Conservation (phyloP, 2,329 filamentous ascomycete species). For the Fusarium secorum region DNA sequence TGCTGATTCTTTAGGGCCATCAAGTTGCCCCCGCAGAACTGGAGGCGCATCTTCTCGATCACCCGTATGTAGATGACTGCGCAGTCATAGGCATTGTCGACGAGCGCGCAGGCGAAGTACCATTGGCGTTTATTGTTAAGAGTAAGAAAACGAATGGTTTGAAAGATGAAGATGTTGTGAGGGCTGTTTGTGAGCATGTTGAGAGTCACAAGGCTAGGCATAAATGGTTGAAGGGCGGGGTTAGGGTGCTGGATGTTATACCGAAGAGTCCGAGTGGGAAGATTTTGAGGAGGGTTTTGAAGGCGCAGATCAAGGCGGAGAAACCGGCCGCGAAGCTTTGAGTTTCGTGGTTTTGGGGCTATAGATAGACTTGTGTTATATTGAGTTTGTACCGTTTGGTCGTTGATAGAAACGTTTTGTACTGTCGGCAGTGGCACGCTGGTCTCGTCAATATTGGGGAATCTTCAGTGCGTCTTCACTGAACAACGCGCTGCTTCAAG, state of each 20-base stretch:
- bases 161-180: constrained; percentile 57
- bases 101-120: constrained; percentile 66
- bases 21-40: constrained; percentile 84
- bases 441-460: accelerated
- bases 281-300: constrained; percentile 53
- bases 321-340: constrained; percentile 15
- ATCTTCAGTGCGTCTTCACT: background rate
- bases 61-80: constrained; percentile 75
- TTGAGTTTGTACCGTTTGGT: background rate
- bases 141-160: constrained; percentile 56
- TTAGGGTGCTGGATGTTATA: constrained; percentile 70
- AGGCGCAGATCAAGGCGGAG: constrained; percentile 47
- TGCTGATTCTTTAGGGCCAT: constrained; percentile 59
- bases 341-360: accelerated
- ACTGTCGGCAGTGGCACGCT: background rate
- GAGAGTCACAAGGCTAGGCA: constrained; percentile 71
- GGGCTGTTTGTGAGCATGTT: constrained; percentile 66
- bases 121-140: constrained; percentile 68
- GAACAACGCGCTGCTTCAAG: background rate
- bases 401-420: no score
- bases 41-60: constrained; percentile 76
- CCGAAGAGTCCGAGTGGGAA: constrained; percentile 79
- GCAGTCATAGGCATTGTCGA: constrained; percentile 75
- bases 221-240: constrained; percentile 70
- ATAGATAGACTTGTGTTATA: accelerated